Evolutionary conservation across 75 land plant species (phyloP).

Genomic region (Pinus taeda): DNA sequence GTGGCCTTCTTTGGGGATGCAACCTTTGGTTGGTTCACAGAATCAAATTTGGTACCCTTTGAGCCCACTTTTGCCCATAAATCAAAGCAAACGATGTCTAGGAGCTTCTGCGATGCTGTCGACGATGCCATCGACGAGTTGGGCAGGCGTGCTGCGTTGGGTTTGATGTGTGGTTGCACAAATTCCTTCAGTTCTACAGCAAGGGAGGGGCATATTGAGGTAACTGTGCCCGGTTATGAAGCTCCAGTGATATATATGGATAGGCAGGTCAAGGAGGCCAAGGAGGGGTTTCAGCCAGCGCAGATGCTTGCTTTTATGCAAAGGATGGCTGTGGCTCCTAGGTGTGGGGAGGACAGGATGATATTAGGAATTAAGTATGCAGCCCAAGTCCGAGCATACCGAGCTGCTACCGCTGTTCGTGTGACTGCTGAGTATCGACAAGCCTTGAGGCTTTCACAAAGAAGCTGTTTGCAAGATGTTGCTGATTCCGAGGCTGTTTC

Average conservation of each 20-base stretch:
- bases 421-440: neutral
- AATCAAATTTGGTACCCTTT: slow-evolving; percentile 64
- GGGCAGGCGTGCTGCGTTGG: slow-evolving; percentile 44
- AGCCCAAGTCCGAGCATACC: slow-evolving; percentile 33
- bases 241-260: slow-evolving; percentile 30
- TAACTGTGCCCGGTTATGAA: slow-evolving; percentile 43
- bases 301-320: slow-evolving; percentile 40
- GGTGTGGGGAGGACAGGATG: slow-evolving; percentile 10
- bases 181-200: slow-evolving; percentile 27
- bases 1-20: slow-evolving; percentile 86
- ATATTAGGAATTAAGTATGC: slow-evolving; percentile 20
- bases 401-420: slow-evolving; percentile 21
- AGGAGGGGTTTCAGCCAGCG: slow-evolving; percentile 35
- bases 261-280: slow-evolving; percentile 30
- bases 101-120: slow-evolving; percentile 57
- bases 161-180: slow-evolving; percentile 46
- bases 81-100: slow-evolving; percentile 38
- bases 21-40: slow-evolving; percentile 76
- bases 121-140: slow-evolving; percentile 70
- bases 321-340: slow-evolving; percentile 46
- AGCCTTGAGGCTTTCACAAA: neutral
- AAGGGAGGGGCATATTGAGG: slow-evolving; percentile 35
- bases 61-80: slow-evolving; percentile 50
- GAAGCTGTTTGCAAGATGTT: neutral
- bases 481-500: neutral